Base-by-base conservation (phyloP, 495 filamentous ascomycete species). In the Trichoderma erinaceum region DNA sequence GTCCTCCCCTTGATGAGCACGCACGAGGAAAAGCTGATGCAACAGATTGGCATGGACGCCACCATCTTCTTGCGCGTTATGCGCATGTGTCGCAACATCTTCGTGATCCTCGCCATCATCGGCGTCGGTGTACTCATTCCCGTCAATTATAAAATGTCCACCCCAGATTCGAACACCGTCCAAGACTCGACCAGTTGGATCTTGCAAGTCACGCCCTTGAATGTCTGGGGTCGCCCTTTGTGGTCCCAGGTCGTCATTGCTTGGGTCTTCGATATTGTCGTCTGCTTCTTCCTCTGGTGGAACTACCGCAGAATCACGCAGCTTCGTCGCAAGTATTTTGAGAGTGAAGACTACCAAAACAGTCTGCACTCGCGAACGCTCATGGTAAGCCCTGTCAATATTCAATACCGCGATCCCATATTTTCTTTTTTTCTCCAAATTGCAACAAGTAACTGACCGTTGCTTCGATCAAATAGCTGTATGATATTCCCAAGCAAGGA, bases 61-160 rank as follows among this genome's bases (percentile, higher is more conserved):
- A 87, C 88, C 3, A 81, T 99, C 61, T 98, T 99, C 75, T 77
- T 99, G 70, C 87, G 96, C 23, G 92, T 97, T 75, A 88, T 88
- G 63, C 83, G 86, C 65, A 97, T 99, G 94, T 94, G 91, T 75
- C 89, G 95, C 64, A 93, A 96, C 72, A 89, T 99, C 41, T 95
- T 98, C 72, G 79, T 90, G 65, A 73, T 85, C 41, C 78, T 97
- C 72, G 84, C 87, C 64, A 73, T 96, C 25, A 76, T 97, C 38
- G 92, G 91, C 4, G 92, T 90, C 72, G 78, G 80, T 41, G 84
- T 98, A 67, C 81, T 98, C 75, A 90, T 98, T 67, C 96, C 95
- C 4, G 78, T 96, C 71, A 95, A 97, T 72, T 76, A 92, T 64
- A 80, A 84, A 0, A 77, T 85, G 43, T 85, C 80, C 21, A 86